phyloP scores from a whole-genome alignment of 371 early-diverging fungal species.

The Rhizopus microsporus region DNA sequence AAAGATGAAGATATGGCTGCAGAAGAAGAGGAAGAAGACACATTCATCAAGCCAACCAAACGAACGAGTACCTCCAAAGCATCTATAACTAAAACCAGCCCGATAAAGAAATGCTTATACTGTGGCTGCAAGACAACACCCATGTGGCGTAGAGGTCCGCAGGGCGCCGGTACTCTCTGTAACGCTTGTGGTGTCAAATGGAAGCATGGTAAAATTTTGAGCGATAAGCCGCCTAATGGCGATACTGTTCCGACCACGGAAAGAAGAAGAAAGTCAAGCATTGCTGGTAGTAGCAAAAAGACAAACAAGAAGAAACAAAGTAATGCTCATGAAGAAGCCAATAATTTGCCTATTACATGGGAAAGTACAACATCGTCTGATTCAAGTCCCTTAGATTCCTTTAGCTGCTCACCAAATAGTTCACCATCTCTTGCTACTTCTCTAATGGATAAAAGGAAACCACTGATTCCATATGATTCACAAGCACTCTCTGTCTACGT shows the following conservation, averaged over 20 bases:
- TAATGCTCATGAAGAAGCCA: slow-evolving; percentile 9
- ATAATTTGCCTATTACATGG: not conserved
- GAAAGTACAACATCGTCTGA: slow-evolving; percentile 21
- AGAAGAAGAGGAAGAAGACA: not conserved
- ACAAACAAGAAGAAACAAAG: slow-evolving; percentile 16
- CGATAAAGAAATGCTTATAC: slow-evolving; percentile 63
- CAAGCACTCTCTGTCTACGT: slow-evolving; percentile 17
- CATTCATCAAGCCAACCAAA: slow-evolving; percentile 2
- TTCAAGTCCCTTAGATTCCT: slow-evolving; percentile 26
- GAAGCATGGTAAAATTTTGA: slow-evolving; percentile 71
- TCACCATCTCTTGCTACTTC: slow-evolving; percentile 10
- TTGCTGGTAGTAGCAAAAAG: slow-evolving; percentile 15
- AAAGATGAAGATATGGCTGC: not conserved
- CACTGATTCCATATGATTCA: slow-evolving; percentile 9
- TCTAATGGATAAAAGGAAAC: slow-evolving; percentile 1
- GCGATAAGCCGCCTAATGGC: slow-evolving; percentile 5
- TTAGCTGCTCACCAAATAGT: slow-evolving; percentile 13
- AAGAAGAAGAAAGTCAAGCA: slow-evolving; percentile 21
- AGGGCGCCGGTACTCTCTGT: slow-evolving; percentile 80
- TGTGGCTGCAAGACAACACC: slow-evolving; percentile 85
- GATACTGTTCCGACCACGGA: slow-evolving; percentile 1
- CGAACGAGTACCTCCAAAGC: slow-evolving; percentile 2
- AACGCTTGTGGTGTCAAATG: slow-evolving; percentile 94
- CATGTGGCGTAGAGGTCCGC: slow-evolving; percentile 90
- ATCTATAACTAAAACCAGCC: slow-evolving; percentile 1